phyloP scores from a whole-genome alignment of 2,329 filamentous ascomycete species.

The Hyphodiscus sp. region DNA sequence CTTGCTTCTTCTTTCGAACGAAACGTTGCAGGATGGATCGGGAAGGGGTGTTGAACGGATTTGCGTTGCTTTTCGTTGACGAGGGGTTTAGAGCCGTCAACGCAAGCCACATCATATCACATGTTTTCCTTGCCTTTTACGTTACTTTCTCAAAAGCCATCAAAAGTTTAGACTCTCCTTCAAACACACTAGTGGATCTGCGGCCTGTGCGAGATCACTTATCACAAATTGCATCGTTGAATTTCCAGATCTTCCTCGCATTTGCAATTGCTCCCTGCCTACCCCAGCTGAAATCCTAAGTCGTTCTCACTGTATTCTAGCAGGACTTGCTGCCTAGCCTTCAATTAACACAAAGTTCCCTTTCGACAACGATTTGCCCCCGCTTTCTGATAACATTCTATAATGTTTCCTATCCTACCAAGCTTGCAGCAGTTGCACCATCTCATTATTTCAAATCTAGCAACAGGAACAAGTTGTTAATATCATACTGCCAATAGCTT shows the following conservation, averaged over 20 bases:
- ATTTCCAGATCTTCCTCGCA: neutral
- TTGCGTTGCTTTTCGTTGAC: conserved; percentile 4
- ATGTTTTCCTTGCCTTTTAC: conserved; percentile 15
- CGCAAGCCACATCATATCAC: neutral
- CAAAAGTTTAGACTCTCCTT: conserved; percentile 14
- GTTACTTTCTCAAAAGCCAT: conserved; percentile 4
- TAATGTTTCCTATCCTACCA: neutral
- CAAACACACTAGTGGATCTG: conserved; percentile 1
- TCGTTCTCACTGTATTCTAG: neutral
- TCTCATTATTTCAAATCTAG: too few relatives aligned
- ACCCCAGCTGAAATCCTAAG: neutral
- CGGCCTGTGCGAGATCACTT: conserved; percentile 3
- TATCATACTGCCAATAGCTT: too few relatives aligned
- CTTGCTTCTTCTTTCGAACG: conserved; percentile 11
- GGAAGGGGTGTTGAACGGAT: conserved; percentile 11
- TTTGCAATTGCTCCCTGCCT: neutral
- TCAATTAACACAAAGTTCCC: neutral
- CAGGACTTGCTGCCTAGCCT: neutral
- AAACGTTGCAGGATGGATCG: conserved; percentile 6
- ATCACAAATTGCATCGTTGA: neutral
- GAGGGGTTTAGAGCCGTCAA: neutral
- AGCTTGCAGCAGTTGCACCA: neutral
- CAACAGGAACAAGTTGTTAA: too few relatives aligned
- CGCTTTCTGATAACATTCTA: neutral
- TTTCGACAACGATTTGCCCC: neutral